Evolutionary conservation across 352 stramenopile species (phyloP).

Genomic region (Phytophthora parvispora): DNA sequence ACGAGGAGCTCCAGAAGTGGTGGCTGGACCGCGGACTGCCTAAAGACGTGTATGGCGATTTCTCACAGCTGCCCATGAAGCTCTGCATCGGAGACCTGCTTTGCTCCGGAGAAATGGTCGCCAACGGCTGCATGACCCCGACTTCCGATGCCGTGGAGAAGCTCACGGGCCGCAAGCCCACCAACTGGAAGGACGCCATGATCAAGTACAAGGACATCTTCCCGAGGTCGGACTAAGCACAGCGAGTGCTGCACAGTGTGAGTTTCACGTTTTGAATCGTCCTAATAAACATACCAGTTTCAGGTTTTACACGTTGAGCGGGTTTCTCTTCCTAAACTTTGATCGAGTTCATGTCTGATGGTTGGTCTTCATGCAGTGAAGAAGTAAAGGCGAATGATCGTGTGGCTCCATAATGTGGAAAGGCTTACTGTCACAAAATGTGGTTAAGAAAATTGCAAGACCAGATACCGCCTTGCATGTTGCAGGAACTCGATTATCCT

Average conservation of each 20-base stretch:
- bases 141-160: constrained; percentile 21
- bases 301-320: background rate
- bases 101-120: constrained; percentile 20
- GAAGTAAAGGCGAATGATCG: too few relatives aligned
- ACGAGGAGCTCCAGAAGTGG: constrained; percentile 23
- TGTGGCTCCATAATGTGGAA: too few relatives aligned
- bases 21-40: constrained; percentile 23
- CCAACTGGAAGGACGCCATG: constrained; percentile 18
- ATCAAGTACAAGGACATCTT: constrained; percentile 27
- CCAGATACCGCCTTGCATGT: too few relatives aligned
- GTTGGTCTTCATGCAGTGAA: too few relatives aligned
- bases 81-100: constrained; percentile 23
- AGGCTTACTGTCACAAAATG: too few relatives aligned
- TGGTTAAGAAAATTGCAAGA: too few relatives aligned
- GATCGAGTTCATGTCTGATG: too few relatives aligned
- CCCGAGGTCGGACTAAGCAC: constrained; percentile 11
- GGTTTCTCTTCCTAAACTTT: too few relatives aligned
- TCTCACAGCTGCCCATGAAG: constrained; percentile 27
- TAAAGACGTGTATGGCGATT: constrained; percentile 19
- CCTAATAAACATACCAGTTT: too few relatives aligned
- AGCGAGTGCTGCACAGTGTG: background rate
- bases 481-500: too few relatives aligned
- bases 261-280: too few relatives aligned
- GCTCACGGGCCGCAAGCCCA: constrained; percentile 18
- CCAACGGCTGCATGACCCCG: constrained; percentile 19